A percentile compares a stretch with the other conserved stretches of the same genome.
Evolutionary conservation across 257 asterid species (phyloP).

Genomic region (Anisodus tanguticus): DNA sequence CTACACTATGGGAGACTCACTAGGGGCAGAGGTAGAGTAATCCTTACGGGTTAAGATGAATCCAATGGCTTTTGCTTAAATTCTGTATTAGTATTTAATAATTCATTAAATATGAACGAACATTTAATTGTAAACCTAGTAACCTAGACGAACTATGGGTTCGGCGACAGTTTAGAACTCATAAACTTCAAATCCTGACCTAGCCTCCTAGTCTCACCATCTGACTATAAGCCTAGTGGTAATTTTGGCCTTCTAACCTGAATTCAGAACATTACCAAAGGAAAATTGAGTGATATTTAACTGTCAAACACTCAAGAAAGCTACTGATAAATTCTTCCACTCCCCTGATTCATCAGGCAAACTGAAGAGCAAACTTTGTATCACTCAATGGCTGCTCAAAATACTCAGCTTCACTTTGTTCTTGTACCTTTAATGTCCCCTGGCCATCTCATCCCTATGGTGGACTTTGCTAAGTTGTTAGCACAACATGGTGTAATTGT

Average conservation of each 20-base stretch:
- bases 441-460: constrained; percentile 81
- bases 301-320: constrained; percentile 5
- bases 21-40: background rate
- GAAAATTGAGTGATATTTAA: background rate
- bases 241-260: background rate
- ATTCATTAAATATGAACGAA: no score
- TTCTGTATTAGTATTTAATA: no score
- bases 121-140: no score
- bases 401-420: constrained; percentile 52
- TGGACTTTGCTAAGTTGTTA: constrained; percentile 69
- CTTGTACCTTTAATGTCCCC: constrained; percentile 75
- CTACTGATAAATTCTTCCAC: background rate
- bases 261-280: constrained; percentile 7
- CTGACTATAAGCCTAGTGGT: background rate
- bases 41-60: background rate
- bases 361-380: background rate
- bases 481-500: constrained; percentile 44
- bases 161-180: background rate
- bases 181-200: background rate
- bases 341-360: background rate
- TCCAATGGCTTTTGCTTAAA: no score
- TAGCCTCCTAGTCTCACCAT: background rate
- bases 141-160: background rate
- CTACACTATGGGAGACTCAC: background rate
- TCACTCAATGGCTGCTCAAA: constrained; percentile 33